phyloP scores from a whole-genome alignment of 2,329 filamentous ascomycete genomes.

The Torrubiella hemipterigena region DNA sequence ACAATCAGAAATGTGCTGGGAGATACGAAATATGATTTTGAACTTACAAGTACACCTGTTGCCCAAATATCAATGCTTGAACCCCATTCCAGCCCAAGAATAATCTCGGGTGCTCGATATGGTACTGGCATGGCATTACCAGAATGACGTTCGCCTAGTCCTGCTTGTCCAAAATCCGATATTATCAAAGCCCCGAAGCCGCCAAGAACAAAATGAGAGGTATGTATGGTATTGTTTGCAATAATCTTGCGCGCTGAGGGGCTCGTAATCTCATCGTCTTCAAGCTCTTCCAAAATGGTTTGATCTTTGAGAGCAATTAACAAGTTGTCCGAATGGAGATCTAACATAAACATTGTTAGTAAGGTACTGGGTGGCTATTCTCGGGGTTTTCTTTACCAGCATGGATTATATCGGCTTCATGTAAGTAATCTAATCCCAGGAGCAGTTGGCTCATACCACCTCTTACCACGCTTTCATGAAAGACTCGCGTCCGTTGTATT shows the following conservation, averaged over 20 bases:
- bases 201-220: slow-evolving; percentile 13
- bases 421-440: background rate
- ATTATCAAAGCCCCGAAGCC: slow-evolving; percentile 13
- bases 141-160: slow-evolving; percentile 6
- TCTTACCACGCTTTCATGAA: background rate
- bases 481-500: background rate
- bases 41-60: slow-evolving; percentile 12
- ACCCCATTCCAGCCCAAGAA: slow-evolving; percentile 15
- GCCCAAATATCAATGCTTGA: slow-evolving; percentile 17
- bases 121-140: slow-evolving; percentile 8
- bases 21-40: too few species aligned
- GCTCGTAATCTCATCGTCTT: background rate
- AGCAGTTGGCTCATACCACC: slow-evolving; percentile 3
- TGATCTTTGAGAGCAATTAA: slow-evolving; percentile 13
- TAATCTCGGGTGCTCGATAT: slow-evolving; percentile 16
- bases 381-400: slow-evolving; percentile 10
- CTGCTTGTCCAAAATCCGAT: slow-evolving; percentile 17
- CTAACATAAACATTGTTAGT: background rate
- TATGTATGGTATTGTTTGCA: slow-evolving; percentile 11
- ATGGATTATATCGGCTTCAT: background rate
- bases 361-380: slow-evolving; percentile 8
- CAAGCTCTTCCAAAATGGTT: slow-evolving; percentile 10
- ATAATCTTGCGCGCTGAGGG: slow-evolving; percentile 9
- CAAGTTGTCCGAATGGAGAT: slow-evolving; percentile 12
- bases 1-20: too few species aligned